Conservation (phyloP, 257 asterid genomes). For the Dorcoceras hygrometricum region DNA sequence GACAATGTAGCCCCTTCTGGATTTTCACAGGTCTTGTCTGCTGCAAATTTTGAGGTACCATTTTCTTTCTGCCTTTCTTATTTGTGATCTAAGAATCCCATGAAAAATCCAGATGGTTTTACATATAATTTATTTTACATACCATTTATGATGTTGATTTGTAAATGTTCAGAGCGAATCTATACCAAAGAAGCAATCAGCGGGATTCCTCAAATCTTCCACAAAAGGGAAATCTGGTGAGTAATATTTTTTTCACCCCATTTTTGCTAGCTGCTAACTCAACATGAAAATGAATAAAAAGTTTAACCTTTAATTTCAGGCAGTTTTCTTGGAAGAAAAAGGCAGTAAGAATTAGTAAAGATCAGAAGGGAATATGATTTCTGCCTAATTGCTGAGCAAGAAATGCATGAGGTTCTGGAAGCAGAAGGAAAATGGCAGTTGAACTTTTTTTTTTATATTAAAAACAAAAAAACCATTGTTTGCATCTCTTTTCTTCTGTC, state of each 20-base stretch:
- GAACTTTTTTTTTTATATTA: too few species aligned
- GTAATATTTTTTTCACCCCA: background rate
- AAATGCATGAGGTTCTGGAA: conserved; percentile 26
- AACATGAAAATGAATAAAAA: background rate
- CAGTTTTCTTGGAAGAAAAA: conserved; percentile 55
- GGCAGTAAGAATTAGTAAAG: conserved; percentile 42
- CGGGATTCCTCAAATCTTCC: conserved; percentile 57
- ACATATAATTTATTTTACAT: background rate
- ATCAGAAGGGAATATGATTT: conserved; percentile 25
- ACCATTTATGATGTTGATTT: background rate
- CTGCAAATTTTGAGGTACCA: conserved; percentile 50
- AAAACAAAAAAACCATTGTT: conserved; percentile 45
- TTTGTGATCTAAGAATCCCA: background rate
- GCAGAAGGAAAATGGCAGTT: conserved; percentile 36
- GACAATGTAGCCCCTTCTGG: conserved; percentile 42
- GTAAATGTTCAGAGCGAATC: conserved; percentile 52
- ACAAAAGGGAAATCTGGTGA: conserved; percentile 49
- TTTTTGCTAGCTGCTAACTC: background rate
- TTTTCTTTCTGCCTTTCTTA: background rate
- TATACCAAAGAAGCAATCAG: conserved; percentile 47
- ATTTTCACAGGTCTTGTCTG: conserved; percentile 37
- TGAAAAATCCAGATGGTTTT: background rate
- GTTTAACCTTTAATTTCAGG: conserved; percentile 39
- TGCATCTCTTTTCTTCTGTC: conserved; percentile 34
- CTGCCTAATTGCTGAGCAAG: conserved; percentile 28